Percentiles rank a stretch among this genome's conserved stretches.
Conservation (phyloP, 257 asterid genomes). For the Solanum rostratum region DNA sequence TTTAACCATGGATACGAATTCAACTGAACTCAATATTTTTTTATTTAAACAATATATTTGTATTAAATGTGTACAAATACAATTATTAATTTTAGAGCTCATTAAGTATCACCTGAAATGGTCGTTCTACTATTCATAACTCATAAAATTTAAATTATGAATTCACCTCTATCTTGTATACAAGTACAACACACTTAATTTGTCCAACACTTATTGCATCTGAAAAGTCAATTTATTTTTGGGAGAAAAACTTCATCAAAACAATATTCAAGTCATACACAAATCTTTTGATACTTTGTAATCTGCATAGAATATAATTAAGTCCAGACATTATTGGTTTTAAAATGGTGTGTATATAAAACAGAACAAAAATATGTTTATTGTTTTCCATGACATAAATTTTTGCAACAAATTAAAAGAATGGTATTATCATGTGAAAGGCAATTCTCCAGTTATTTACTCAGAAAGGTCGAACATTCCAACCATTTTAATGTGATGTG, state of each 20-base stretch:
- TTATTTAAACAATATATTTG: neutral
- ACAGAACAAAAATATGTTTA: too few relatives aligned
- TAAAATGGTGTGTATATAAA: too few relatives aligned
- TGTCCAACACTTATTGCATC: neutral
- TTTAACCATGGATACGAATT: neutral
- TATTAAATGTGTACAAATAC: neutral
- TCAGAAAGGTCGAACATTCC: neutral
- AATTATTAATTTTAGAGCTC: neutral
- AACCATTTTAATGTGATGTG: neutral
- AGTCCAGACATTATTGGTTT: too few relatives aligned
- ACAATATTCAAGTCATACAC: neutral
- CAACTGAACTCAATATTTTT: accelerated
- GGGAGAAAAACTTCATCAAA: neutral
- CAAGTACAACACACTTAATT: neutral
- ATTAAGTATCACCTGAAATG: neutral
- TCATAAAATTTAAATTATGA: neutral
- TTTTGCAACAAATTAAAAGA: neutral
- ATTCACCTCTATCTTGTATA: neutral
- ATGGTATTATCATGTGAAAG: neutral
- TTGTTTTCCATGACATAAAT: too few relatives aligned
- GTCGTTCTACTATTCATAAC: neutral
- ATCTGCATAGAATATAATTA: too few relatives aligned
- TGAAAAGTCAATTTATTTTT: neutral
- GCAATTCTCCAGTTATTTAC: neutral
- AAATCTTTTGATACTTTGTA: too few relatives aligned